Conservation (phyloP, 2,329 filamentous ascomycete genomes). For the Colletotrichum godetiae region DNA sequence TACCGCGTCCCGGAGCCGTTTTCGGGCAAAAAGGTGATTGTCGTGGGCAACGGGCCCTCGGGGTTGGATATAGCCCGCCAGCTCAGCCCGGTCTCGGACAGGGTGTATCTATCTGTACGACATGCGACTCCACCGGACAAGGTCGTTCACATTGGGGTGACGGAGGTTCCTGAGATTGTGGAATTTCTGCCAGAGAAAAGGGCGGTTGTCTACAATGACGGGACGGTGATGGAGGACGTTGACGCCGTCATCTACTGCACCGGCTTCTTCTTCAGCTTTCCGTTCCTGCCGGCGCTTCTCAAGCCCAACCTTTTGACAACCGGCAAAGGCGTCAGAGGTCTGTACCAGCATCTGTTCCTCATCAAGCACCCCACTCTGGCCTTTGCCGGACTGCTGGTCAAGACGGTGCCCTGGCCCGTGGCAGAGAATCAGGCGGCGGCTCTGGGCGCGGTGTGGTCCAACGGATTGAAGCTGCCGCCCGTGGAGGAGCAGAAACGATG, state of each 20-base stretch:
- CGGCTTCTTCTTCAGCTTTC: slow-evolving; percentile 82
- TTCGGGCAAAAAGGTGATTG: slow-evolving; percentile 77
- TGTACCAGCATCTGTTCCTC: slow-evolving; percentile 86
- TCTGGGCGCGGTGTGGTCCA: slow-evolving; percentile 81
- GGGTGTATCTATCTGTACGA: slow-evolving; percentile 74
- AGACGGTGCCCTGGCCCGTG: slow-evolving; percentile 88
- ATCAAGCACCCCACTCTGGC: slow-evolving; percentile 80
- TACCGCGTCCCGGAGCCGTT: slow-evolving; percentile 77
- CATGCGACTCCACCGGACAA: slow-evolving; percentile 59
- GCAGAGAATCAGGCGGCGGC: slow-evolving; percentile 83
- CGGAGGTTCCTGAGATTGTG: slow-evolving; percentile 68
- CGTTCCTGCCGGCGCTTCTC: slow-evolving; percentile 64
- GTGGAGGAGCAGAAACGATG: slow-evolving; percentile 74
- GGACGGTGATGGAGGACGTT: slow-evolving; percentile 68
- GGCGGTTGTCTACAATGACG: slow-evolving; percentile 74
- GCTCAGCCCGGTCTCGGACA: slow-evolving; percentile 68
- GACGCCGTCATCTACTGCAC: slow-evolving; percentile 84
- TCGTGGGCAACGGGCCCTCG: slow-evolving; percentile 87
- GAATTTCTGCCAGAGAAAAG: slow-evolving; percentile 65
- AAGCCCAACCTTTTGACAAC: slow-evolving; percentile 68
- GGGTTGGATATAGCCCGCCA: slow-evolving; percentile 86
- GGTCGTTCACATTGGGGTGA: slow-evolving; percentile 57
- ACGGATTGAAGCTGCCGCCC: slow-evolving; percentile 73
- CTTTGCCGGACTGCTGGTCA: slow-evolving; percentile 81
- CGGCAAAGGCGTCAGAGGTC: slow-evolving; percentile 75